Base-by-base conservation (phyloP, 352 stramenopile species). In the Thalassiosira mediterranea region DNA sequence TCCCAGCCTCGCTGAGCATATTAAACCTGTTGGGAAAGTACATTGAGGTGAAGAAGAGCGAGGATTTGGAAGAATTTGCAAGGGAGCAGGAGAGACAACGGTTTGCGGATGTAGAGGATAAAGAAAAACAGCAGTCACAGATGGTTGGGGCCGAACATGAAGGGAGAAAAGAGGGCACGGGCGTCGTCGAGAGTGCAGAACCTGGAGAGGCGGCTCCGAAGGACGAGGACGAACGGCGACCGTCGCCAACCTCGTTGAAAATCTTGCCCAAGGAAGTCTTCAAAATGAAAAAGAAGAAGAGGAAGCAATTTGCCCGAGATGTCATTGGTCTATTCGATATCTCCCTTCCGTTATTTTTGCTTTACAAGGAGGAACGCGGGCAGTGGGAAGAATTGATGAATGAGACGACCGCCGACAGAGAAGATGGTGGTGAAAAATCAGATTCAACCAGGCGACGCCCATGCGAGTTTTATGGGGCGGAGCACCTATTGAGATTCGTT, bases 401-500 rank as follows among this genome's bases (percentile, higher is more conserved):
- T 21, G 17, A 46, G 3, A 62, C 26, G 19, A 8, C 19, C n/a
- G 40, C 60, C 4, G 51, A 76, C 93, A 58, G 31, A 60, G 4
- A 7, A 37, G 47, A 61, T 48, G 46, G 26, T 53, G 15, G 40
- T 49, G 8, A 78, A 26, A 51, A 13, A 28, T 11, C 40, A 38
- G 13, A 53, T 72, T 15, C 15, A 72, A 65, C 69, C 84, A 29
- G 85, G 90, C 44, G 85, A 82, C 61, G 86, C 32, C 84, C 95
- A 17, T 95, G 92, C n/a, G 81, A 97, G 72, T 91, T 97, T 25
- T 98, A 98, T 70, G 94, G 94, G 21, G 94, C 90, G 13, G 94
- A 98, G 65, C 93, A 97, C 51, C 82, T 98, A 3, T 84, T 97
- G 21, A 86, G 95, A 44, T 78, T 97, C 17, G 97, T 98, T 77